Evolutionary conservation across 2,329 filamentous ascomycete species (phyloP).

Genomic region (Aureobasidium pullulans): DNA sequence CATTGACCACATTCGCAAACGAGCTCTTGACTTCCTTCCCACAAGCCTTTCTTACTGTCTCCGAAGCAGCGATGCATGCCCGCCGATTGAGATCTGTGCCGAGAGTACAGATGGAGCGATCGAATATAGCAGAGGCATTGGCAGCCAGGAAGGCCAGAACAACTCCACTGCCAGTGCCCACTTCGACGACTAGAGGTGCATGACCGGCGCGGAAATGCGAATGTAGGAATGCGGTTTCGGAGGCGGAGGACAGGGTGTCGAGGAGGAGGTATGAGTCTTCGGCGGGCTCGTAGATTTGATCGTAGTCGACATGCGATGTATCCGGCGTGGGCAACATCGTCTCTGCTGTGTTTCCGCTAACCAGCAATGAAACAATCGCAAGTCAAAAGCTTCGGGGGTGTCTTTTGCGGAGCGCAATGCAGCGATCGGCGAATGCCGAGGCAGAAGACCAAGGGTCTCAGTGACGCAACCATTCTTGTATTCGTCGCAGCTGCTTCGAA

Average conservation of each 20-base stretch:
- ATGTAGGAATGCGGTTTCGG: conserved; percentile 63
- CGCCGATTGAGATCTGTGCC: conserved; percentile 80
- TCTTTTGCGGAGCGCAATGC: neutral
- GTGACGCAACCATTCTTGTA: conserved; percentile 7
- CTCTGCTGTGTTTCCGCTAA: neutral
- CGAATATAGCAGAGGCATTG: conserved; percentile 66
- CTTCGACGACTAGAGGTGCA: conserved; percentile 63
- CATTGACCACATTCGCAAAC: conserved; percentile 55
- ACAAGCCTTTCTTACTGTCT: conserved; percentile 48
- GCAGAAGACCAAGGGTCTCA: neutral
- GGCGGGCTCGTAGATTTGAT: conserved; percentile 86
- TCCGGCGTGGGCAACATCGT: conserved; percentile 86
- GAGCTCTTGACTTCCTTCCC: conserved; percentile 36
- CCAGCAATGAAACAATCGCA: neutral
- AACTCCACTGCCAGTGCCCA: conserved; percentile 87
- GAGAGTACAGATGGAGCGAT: conserved; percentile 61
- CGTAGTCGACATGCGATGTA: conserved; percentile 83
- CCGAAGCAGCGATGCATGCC: conserved; percentile 67
- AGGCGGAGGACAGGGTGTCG: conserved; percentile 71
- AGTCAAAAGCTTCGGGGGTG: neutral
- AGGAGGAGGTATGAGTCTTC: conserved; percentile 94
- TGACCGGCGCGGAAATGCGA: conserved; percentile 46
- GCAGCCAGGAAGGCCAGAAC: conserved; percentile 83
- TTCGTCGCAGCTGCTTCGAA: neutral
- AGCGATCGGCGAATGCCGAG: conserved; percentile 1